phyloP scores from a whole-genome alignment of 805 yeast species.

The Nakazawaea populi region DNA sequence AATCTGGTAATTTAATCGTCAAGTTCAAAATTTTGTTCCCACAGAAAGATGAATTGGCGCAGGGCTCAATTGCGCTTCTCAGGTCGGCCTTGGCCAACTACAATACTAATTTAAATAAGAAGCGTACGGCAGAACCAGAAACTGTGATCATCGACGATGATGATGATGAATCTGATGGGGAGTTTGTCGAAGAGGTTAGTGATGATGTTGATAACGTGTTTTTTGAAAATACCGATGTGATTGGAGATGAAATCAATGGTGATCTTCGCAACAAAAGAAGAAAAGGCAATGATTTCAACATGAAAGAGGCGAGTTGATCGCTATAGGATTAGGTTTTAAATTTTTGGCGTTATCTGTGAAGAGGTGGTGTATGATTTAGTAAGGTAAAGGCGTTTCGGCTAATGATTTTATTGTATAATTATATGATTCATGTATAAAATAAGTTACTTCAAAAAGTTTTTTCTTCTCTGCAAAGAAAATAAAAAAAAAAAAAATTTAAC shows the following conservation, averaged over 20 bases:
- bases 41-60: slow-evolving; percentile 31
- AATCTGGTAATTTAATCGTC: slow-evolving; percentile 50
- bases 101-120: not conserved
- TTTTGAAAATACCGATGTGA: not conserved
- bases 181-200: too few species aligned
- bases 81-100: slow-evolving; percentile 12
- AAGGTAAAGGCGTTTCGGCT: not conserved
- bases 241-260: not conserved
- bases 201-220: not conserved
- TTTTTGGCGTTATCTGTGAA: not conserved
- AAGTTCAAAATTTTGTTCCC: slow-evolving; percentile 60
- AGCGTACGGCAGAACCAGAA: not conserved
- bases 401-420: not conserved
- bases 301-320: too few species aligned
- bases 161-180: not conserved
- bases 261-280: not conserved
- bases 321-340: too few species aligned
- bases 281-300: not conserved
- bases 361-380: not conserved
- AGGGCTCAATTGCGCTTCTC: slow-evolving; percentile 22
- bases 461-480: not conserved
- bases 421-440: not conserved
- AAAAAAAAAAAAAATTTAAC: not conserved
- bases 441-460: too few species aligned
- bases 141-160: not conserved